Evolutionary conservation across 495 filamentous ascomycete species (phyloP).

Genomic region (Cercophora newfieldiana): DNA sequence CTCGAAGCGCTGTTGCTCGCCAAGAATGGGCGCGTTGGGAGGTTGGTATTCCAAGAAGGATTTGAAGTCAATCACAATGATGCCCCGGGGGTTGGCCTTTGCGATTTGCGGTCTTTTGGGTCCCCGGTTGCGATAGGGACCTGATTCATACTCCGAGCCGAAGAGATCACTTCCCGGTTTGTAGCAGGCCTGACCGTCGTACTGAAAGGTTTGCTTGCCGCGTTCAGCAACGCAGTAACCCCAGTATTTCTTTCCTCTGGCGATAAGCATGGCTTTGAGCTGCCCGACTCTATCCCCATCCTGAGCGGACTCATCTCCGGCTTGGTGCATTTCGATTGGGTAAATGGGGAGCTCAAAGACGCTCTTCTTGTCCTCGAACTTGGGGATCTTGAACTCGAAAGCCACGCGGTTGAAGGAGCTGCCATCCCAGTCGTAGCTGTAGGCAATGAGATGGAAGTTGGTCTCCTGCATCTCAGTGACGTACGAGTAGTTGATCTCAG

Average conservation of each 20-base stretch:
- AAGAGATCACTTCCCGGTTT: constrained; percentile 9
- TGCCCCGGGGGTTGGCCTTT: constrained; percentile 3
- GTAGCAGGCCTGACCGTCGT: constrained; percentile 9
- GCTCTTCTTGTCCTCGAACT: constrained; percentile 14
- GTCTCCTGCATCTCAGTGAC: constrained; percentile 1
- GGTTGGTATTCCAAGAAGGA: constrained; percentile 15
- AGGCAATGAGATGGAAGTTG: constrained; percentile 8
- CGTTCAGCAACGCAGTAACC: constrained; percentile 11
- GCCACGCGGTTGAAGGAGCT: constrained; percentile 11
- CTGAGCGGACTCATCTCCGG: background rate
- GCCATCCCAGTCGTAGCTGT: constrained; percentile 18
- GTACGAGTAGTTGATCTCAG: background rate
- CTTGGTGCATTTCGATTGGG: constrained; percentile 9
- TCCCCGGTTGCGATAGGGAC: background rate
- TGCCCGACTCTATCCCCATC: background rate
- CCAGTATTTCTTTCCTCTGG: background rate
- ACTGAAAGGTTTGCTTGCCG: constrained; percentile 12
- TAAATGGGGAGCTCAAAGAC: constrained; percentile 16
- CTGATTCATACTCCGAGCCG: constrained; percentile 4
- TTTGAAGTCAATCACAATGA: constrained; percentile 11
- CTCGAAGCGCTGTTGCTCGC: constrained; percentile 2
- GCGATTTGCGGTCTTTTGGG: background rate
- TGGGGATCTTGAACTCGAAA: background rate
- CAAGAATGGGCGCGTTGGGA: constrained; percentile 4
- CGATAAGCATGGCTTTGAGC: constrained; percentile 6